phyloP scores from a whole-genome alignment of 495 filamentous ascomycete genomes.

The Hyaloscypha hepaticicola region DNA sequence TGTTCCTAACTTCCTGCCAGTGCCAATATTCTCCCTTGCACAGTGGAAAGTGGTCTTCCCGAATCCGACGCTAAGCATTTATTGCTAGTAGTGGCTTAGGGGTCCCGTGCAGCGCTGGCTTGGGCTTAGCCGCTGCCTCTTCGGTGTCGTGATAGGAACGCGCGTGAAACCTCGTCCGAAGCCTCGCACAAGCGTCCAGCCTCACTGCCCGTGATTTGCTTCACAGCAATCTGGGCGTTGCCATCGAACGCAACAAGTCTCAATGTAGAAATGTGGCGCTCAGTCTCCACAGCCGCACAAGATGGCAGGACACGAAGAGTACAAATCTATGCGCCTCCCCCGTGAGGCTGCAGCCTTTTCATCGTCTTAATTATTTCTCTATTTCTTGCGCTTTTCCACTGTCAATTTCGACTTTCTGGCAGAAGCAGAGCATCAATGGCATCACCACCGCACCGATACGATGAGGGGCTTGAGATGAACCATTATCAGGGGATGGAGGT shows the following conservation, averaged over 20 bases:
- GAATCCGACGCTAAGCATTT: not conserved
- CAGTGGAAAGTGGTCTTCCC: not conserved
- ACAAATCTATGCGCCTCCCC: not conserved
- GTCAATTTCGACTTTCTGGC: not conserved
- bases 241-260: not conserved
- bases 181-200: not conserved
- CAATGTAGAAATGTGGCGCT: not conserved
- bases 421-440: not conserved
- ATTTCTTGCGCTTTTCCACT: conserved; percentile 1
- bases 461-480: conserved; percentile 6
- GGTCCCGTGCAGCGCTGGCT: not conserved
- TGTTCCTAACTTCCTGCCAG: not conserved
- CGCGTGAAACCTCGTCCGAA: not conserved
- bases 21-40: not conserved
- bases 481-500: conserved; percentile 1
- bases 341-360: not conserved
- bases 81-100: not conserved
- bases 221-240: not conserved
- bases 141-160: not conserved
- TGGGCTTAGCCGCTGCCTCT: not conserved
- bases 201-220: not conserved
- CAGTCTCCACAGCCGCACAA: not conserved
- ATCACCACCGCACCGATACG: not conserved
- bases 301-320: not conserved
- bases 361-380: not conserved